A percentile compares a stretch with the other conserved stretches of the same genome.
Conservation (phyloP, 1,139 yeast species). For the Wickerhamiella infanticola region DNA sequence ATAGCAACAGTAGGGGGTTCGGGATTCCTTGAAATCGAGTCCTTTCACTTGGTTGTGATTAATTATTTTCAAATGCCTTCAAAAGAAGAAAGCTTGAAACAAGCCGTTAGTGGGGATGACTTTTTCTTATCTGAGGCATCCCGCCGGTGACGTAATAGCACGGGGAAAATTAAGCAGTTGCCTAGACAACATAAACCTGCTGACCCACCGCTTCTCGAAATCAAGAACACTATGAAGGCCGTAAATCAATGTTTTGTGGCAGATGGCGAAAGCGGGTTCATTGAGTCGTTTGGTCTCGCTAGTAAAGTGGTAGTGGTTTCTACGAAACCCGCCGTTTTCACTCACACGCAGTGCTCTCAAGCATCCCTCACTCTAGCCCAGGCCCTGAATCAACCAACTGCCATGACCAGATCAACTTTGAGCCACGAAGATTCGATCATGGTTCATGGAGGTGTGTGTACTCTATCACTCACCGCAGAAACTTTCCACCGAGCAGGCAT, state of each 20-base stretch:
- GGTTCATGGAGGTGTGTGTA: constrained; percentile 1
- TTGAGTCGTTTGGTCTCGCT: not conserved
- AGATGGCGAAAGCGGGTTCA: not conserved
- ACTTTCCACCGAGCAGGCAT: constrained; percentile 9
- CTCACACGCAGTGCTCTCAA: not conserved
- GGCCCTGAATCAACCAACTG: not conserved
- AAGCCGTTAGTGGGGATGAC: too few relatives aligned
- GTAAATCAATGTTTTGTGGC: not conserved
- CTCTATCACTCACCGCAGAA: constrained; percentile 6
- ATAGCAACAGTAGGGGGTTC: too few relatives aligned
- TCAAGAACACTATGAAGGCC: not conserved
- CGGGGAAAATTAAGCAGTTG: not conserved
- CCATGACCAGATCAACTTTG: not conserved
- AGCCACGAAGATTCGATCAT: constrained; percentile 3
- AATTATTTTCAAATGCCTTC: too few relatives aligned
- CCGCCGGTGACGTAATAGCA: not conserved
- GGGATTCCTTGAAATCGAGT: too few relatives aligned
- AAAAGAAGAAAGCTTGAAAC: too few relatives aligned
- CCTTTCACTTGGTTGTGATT: too few relatives aligned
- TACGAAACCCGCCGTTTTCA: not conserved
- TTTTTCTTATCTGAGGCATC: too few relatives aligned
- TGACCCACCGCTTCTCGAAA: too few relatives aligned
- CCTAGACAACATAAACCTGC: not conserved
- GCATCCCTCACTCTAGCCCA: not conserved
- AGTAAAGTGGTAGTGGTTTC: not conserved